phyloP scores from a whole-genome alignment of 2,329 filamentous ascomycete species.

The Tolypocladium amazonense region DNA sequence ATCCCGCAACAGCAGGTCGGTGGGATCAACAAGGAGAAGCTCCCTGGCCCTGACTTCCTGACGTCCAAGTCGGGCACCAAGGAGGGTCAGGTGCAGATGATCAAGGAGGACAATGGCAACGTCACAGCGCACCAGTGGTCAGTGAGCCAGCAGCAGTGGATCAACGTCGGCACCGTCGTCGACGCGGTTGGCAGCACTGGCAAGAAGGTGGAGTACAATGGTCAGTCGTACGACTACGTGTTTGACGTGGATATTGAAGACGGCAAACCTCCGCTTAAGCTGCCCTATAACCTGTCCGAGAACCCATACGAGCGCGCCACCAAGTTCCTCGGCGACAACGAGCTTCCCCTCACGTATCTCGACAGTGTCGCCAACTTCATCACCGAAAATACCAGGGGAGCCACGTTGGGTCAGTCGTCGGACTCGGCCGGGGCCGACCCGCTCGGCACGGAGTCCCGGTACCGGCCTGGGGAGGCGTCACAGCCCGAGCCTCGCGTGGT shows the following conservation, averaged over 20 bases:
- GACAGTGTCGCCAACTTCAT: conserved; percentile 94
- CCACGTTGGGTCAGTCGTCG: conserved; percentile 59
- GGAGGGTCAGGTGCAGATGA: conserved; percentile 92
- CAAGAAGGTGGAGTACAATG: conserved; percentile 64
- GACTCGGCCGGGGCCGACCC: conserved; percentile 52
- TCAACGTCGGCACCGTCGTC: conserved; percentile 88
- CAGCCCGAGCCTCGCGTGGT: conserved; percentile 44
- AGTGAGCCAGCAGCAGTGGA: conserved; percentile 58
- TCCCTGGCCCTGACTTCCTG: conserved; percentile 82
- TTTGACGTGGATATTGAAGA: conserved; percentile 97
- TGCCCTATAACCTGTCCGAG: conserved; percentile 88
- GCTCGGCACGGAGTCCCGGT: conserved; percentile 67
- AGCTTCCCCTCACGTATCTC: conserved; percentile 76
- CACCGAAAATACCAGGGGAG: conserved; percentile 76
- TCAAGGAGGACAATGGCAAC: conserved; percentile 68
- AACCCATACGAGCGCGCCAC: conserved; percentile 88
- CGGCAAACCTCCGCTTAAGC: conserved; percentile 80
- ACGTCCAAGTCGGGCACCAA: conserved; percentile 78
- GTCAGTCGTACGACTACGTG: conserved; percentile 89
- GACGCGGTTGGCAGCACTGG: conserved; percentile 77
- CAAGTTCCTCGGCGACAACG: conserved; percentile 82
- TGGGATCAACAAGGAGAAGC: conserved; percentile 80
- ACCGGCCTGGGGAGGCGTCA: conserved; percentile 52
- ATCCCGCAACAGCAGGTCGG: conserved; percentile 82
- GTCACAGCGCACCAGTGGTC: conserved; percentile 89